Percentiles rank a stretch among this genome's conserved stretches.
These are phyloP conservation scores for Colletotrichum limetticola DNA, from an alignment of 2,329 filamentous ascomycete species.

Conservation along the genomic window DNA sequence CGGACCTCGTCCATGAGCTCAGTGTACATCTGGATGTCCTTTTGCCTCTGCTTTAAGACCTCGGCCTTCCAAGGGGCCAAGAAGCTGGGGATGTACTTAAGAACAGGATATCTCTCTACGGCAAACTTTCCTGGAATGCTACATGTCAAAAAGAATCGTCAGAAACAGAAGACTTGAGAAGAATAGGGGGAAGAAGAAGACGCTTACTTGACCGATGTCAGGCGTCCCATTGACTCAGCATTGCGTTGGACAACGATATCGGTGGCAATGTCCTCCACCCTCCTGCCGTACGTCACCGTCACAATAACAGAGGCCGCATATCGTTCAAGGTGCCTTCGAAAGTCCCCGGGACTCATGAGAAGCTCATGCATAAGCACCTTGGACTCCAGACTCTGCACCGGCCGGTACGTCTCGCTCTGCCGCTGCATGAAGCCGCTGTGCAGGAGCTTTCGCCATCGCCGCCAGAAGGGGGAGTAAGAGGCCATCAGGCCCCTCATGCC, in stretches of 20 bases:
- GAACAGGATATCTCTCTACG: constrained; percentile 51
- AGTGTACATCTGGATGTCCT: constrained; percentile 49
- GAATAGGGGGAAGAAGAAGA: too few species aligned
- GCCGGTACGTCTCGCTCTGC: constrained; percentile 54
- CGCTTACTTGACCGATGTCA: constrained; percentile 51
- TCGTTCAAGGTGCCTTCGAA: constrained; percentile 46
- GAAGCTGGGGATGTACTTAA: constrained; percentile 50
- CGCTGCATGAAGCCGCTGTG: constrained; percentile 56
- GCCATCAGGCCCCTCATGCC: constrained; percentile 56
- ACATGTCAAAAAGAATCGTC: background rate
- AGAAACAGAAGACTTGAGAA: background rate
- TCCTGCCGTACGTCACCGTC: constrained; percentile 53
- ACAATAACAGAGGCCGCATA: constrained; percentile 55
- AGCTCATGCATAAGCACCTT: constrained; percentile 53
- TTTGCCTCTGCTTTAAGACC: constrained; percentile 46
- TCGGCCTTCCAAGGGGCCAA: constrained; percentile 54
- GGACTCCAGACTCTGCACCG: constrained; percentile 53
- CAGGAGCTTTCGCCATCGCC: constrained; percentile 54
- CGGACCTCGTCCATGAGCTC: constrained; percentile 53
- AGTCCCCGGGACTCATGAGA: constrained; percentile 42
- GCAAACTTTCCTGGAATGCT: constrained; percentile 47
- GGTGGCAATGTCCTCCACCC: constrained; percentile 46
- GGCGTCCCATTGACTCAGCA: constrained; percentile 53
- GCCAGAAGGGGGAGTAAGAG: constrained; percentile 54
- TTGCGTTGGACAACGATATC: constrained; percentile 51